These are phyloP conservation scores for Mycena citricolor DNA, from an alignment of 1,284 basidiomycete genomes.

Conservation along the genomic window DNA sequence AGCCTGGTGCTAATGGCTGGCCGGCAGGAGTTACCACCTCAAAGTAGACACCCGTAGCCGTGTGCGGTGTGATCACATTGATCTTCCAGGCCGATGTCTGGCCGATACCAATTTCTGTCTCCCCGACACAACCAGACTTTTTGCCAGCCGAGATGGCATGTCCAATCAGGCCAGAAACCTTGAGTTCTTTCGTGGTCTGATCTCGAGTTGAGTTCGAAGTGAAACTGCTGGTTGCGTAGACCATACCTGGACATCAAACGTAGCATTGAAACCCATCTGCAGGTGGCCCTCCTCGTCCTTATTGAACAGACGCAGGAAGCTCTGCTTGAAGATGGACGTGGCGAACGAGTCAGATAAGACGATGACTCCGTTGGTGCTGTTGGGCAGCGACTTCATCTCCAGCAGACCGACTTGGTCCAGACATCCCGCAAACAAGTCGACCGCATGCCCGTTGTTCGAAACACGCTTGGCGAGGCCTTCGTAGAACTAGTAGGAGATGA, in stretches of 20 bases:
- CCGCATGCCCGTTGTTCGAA: conserved; percentile 91
- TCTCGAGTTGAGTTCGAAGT: conserved; percentile 1
- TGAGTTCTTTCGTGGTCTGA: conserved; percentile 98
- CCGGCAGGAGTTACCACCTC: conserved; percentile 99
- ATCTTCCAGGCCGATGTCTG: conserved; percentile 99
- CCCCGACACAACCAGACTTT: conserved; percentile 95
- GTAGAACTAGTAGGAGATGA: conserved; percentile 70
- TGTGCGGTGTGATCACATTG: conserved; percentile 87
- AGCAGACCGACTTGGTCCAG: conserved; percentile 97
- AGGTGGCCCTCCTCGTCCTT: conserved; percentile 94
- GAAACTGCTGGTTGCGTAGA: neutral
- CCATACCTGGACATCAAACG: conserved; percentile 93
- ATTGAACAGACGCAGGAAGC: conserved; percentile 90
- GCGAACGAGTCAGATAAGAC: conserved; percentile 97
- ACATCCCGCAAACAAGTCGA: conserved; percentile 97
- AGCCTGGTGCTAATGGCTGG: conserved; percentile 88
- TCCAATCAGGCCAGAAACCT: conserved; percentile 96
- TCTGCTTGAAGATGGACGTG: conserved; percentile 99
- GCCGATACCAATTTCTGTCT: conserved; percentile 99
- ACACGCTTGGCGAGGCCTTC: conserved; percentile 93
- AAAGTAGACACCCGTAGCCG: conserved; percentile 94
- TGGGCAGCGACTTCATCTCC: conserved; percentile 96
- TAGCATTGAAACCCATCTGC: conserved; percentile 99
- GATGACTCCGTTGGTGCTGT: conserved; percentile 95
- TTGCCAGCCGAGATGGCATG: conserved; percentile 97